phyloP scores from a whole-genome alignment of 305 asterid species.

The Fraxinus xanthoxyloides region DNA sequence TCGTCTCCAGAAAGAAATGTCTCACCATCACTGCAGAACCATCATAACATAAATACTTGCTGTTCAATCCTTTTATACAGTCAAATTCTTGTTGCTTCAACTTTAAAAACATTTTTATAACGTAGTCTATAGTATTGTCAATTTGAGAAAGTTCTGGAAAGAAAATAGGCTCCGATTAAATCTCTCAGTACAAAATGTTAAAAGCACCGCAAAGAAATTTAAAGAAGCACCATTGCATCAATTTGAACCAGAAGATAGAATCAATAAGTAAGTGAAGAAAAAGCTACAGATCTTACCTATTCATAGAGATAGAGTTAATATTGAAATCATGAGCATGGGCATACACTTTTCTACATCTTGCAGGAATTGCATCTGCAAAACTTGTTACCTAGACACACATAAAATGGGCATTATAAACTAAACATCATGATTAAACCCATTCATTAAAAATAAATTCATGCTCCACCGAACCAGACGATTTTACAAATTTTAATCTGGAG shows the following conservation, averaged over 20 bases:
- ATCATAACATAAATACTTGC: slow-evolving; percentile 12
- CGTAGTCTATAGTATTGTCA: background rate
- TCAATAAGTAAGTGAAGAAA: background rate
- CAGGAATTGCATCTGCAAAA: slow-evolving; percentile 47
- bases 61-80: slow-evolving; percentile 12
- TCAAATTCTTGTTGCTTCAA: slow-evolving; percentile 11
- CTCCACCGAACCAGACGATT: slow-evolving; percentile 19
- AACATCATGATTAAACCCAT: slow-evolving; percentile 13
- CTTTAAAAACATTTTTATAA: background rate
- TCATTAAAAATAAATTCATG: slow-evolving; percentile 5
- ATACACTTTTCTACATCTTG: slow-evolving; percentile 68
- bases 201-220: background rate
- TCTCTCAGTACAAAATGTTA: background rate
- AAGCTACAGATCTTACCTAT: slow-evolving; percentile 45
- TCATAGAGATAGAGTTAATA: slow-evolving; percentile 70
- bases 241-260: background rate
- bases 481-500: slow-evolving; percentile 23
- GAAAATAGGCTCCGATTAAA: slow-evolving; percentile 1
- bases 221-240: background rate
- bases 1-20: slow-evolving; percentile 89
- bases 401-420: slow-evolving; percentile 18
- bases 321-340: slow-evolving; percentile 85
- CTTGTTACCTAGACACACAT: slow-evolving; percentile 42
- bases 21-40: slow-evolving; percentile 73
- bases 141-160: background rate